Percentiles rank a stretch among this genome's conserved stretches.
These are phyloP conservation scores for Geotrichum europaeum DNA, from an alignment of 1,139 yeast genomes.

Conservation along the genomic window DNA sequence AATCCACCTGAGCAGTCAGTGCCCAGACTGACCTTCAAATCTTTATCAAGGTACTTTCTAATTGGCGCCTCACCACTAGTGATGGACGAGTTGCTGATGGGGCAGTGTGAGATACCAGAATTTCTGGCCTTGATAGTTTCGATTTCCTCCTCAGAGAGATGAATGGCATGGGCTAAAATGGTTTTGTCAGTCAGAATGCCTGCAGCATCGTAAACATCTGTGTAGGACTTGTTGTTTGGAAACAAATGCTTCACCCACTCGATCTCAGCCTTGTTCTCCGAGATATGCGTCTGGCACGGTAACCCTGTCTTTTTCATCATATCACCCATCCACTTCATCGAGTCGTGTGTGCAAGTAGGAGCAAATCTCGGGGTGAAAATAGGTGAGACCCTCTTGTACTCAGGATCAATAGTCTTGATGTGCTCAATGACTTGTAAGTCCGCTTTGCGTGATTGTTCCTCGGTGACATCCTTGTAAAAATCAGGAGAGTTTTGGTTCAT, in stretches of 20 bases:
- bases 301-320: slow-evolving; percentile 46
- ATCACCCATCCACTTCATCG: slow-evolving; percentile 59
- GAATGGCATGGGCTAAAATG: slow-evolving; percentile 85
- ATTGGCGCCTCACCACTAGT: slow-evolving; percentile 91
- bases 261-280: slow-evolving; percentile 73
- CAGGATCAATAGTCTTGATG: slow-evolving; percentile 49
- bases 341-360: slow-evolving; percentile 67
- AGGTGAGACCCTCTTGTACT: slow-evolving; percentile 50
- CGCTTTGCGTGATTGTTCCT: slow-evolving; percentile 49
- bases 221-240: slow-evolving; percentile 63
- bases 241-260: slow-evolving; percentile 67
- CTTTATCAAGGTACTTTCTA: slow-evolving; percentile 57
- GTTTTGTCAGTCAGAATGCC: slow-evolving; percentile 59
- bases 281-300: slow-evolving; percentile 84
- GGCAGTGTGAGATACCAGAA: slow-evolving; percentile 88
- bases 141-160: slow-evolving; percentile 60
- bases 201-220: slow-evolving; percentile 68
- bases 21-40: slow-evolving; percentile 77
- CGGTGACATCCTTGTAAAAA: slow-evolving; percentile 57
- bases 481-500: slow-evolving; percentile 73
- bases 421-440: slow-evolving; percentile 55
- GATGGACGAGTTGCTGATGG: slow-evolving; percentile 81
- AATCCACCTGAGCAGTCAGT: slow-evolving; percentile 93
- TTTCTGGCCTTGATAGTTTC: slow-evolving; percentile 46
- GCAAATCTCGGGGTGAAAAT: slow-evolving; percentile 93